Base-by-base conservation (phyloP, 2,329 filamentous ascomycete genomes). In the Monilinia aucupariae region DNA sequence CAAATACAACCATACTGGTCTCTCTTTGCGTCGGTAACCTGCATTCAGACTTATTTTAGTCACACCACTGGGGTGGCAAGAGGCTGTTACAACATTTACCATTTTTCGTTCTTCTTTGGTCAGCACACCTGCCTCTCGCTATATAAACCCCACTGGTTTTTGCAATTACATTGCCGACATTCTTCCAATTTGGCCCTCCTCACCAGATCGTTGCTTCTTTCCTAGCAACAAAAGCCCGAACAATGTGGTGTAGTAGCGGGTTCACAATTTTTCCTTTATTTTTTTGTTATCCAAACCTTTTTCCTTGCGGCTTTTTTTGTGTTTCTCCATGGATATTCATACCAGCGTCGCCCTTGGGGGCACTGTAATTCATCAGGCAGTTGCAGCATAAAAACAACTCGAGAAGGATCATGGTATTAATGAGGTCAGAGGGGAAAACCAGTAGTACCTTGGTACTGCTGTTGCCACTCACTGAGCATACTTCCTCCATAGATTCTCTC, bases 371-470 rank as follows among this genome's bases (percentile, higher is more conserved):
- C 47, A 39, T 50, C 34, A 59, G 15, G 13, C 20, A 59, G 45
- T 59, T 59, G 25, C 47, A 49, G 56, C 56, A 59, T 48, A 50
- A 50, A 59, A 30, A 59, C 30, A 50, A 30, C 10, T 39, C n/a
- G 22, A 34, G 32, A 50, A 54, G n/a, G 22, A 37, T 59, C 41
- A 34, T 34, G n/a, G 54, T 45, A 34, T 34, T 56, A 47, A 56
- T 56, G 41, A 47, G 30, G 41, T 8, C n/a, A 47, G 54, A 47
- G n/a, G 30, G 41, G 39, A 6, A 32, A 9, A 59, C 20, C 17
- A 1, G 22, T 43, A 4, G 32, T 50, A 37, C 34, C 39, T 15
- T 27, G 13, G 34, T 22, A 50, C 15, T 15, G 13, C 10, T 15
- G 13, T 6, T 15, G 17, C 56, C 50, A 22, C 47, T 7, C 4